phyloP scores from a whole-genome alignment of 169 alveolate species.

The Amoebophrya sp. region DNA sequence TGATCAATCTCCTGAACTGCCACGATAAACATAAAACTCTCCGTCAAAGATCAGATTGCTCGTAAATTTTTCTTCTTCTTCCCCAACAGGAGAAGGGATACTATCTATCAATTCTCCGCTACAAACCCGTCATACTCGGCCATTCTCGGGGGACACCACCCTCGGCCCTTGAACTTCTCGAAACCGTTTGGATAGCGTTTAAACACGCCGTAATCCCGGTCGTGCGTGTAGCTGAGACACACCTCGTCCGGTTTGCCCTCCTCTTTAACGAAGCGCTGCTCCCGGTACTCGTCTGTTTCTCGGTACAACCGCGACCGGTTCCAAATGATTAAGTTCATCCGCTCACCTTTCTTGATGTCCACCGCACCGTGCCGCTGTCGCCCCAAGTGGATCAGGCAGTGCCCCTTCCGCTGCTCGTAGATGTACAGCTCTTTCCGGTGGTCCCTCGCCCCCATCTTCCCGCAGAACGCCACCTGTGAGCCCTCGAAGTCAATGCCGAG shows the following conservation, averaged over 20 bases:
- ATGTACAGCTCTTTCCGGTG: neutral
- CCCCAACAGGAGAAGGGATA: too few species aligned
- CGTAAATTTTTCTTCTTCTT: too few species aligned
- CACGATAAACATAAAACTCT: too few species aligned
- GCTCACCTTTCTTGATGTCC: constrained; percentile 18
- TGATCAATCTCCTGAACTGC: too few species aligned
- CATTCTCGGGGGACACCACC: neutral
- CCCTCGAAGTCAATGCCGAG: neutral
- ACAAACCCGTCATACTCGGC: neutral
- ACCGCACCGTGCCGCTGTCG: constrained; percentile 16
- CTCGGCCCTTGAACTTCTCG: neutral
- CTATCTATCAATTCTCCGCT: neutral
- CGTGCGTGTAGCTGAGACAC: constrained; percentile 20
- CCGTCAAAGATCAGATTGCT: too few species aligned
- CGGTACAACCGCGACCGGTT: neutral
- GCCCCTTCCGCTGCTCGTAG: constrained; percentile 10
- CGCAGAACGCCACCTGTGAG: constrained; percentile 23
- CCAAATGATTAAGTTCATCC: neutral
- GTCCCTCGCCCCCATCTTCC: neutral
- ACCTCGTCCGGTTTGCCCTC: neutral
- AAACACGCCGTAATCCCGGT: neutral
- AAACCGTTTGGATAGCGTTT: neutral
- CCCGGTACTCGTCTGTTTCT: neutral
- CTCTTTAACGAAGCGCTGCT: neutral
- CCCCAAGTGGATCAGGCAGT: neutral